Evolutionary conservation across 2,329 filamentous ascomycete species (phyloP).

Genomic region (Cladorrhinum sp.): DNA sequence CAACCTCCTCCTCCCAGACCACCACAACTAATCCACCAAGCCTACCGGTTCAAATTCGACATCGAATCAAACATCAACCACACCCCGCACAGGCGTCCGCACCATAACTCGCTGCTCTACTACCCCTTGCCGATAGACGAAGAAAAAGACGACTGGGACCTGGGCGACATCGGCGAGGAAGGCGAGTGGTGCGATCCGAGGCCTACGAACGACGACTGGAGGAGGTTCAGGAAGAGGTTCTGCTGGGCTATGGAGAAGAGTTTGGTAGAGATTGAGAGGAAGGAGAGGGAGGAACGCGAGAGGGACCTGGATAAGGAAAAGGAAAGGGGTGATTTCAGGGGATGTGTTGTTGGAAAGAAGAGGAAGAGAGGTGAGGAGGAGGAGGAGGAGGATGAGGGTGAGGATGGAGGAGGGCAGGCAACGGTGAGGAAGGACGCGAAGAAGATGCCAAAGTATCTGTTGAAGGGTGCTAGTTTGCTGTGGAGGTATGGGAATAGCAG

Average conservation of each 20-base stretch:
- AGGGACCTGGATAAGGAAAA: neutral
- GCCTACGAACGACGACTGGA: conserved; percentile 42
- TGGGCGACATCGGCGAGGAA: conserved; percentile 20
- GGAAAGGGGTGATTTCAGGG: neutral
- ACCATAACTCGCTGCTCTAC: conserved; percentile 39
- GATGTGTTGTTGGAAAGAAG: neutral
- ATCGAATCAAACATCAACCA: conserved; percentile 46
- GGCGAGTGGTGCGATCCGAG: conserved; percentile 36
- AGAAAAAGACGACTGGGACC: conserved; percentile 28
- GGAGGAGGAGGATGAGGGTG: neutral
- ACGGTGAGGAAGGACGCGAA: no score
- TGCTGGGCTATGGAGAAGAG: conserved; percentile 32
- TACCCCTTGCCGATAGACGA: conserved; percentile 36
- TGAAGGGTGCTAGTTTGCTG: conserved; percentile 32
- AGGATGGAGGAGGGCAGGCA: neutral
- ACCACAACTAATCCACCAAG: conserved; percentile 36
- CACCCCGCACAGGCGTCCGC: conserved; percentile 38
- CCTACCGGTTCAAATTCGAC: conserved; percentile 47
- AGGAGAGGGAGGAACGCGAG: neutral
- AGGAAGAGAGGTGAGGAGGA: neutral
- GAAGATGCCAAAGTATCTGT: conserved; percentile 18
- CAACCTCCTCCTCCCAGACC: neutral
- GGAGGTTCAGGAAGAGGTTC: conserved; percentile 36
- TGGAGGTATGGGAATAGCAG: conserved; percentile 30
- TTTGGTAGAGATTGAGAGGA: neutral